Evolutionary conservation across 495 filamentous ascomycete genomes (phyloP).

Genomic region (Durotheca rogersii): DNA sequence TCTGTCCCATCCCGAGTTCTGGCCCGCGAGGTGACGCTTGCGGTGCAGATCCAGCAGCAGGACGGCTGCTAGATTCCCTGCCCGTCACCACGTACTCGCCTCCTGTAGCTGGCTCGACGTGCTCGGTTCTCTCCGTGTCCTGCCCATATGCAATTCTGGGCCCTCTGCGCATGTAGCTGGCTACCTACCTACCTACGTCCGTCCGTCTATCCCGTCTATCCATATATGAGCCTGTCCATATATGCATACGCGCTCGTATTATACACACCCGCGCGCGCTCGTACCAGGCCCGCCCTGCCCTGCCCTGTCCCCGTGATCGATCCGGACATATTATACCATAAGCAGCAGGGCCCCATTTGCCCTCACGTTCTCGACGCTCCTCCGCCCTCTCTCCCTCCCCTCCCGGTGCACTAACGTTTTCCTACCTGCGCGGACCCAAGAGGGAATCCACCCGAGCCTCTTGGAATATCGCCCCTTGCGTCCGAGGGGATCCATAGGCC

Average conservation of each 20-base stretch:
- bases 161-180: too few species aligned
- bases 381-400: constrained; percentile 22
- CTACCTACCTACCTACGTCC: too few species aligned
- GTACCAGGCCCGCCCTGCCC: too few species aligned
- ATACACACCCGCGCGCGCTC: background rate
- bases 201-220: too few species aligned
- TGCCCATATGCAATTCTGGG: too few species aligned
- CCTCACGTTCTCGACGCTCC: constrained; percentile 22
- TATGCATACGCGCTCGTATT: background rate
- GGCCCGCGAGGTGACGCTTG: constrained; percentile 21
- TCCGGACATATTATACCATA: constrained; percentile 22
- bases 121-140: too few species aligned
- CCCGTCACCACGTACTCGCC: too few species aligned
- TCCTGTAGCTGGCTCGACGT: too few species aligned
- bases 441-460: constrained; percentile 24
- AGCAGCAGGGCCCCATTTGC: constrained; percentile 7
- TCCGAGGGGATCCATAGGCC: constrained; percentile 11
- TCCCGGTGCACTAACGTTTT: constrained; percentile 7
- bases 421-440: constrained; percentile 10
- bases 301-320: constrained; percentile 20
- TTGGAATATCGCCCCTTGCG: constrained; percentile 26
- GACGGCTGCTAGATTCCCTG: too few species aligned
- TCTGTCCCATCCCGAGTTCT: constrained; percentile 12
- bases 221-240: too few species aligned
- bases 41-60: constrained; percentile 11